Evolutionary conservation across 2,329 filamentous ascomycete genomes (phyloP), one percentile per base, ranked within the genome.

Genomic region (Chaetomium sp.): DNA sequence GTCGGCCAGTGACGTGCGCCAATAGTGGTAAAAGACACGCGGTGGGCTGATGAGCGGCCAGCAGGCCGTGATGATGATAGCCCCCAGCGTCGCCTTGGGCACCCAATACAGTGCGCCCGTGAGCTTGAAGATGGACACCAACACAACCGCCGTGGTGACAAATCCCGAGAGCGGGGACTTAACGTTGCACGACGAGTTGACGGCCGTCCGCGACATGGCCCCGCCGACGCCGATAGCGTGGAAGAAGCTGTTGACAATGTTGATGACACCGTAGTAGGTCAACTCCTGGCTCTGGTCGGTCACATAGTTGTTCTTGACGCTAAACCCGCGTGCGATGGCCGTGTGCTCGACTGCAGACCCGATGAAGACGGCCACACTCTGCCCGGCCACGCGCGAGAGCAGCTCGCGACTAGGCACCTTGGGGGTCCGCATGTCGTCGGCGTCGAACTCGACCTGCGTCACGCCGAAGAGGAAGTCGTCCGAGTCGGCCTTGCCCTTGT

Each of bases 21-120:
- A 87, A 69, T 82, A 86, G 11, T 74, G 72, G 67, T 84, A 84
- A 65, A 86, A 85, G 8, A 79, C 74, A 2, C 73, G 76, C 0
- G 82, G 77, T 0, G 80, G 76, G 0, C 79, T 79, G 45, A 86
- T 80, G 6, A 86, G 72, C 41, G 82, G 80, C 69, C 79, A 79
- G 0, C 86, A 81, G 5, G 83, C 83, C 57, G 79, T 82, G 61
- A 86, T 85, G 71, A 87, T 85, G 58, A 87, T 85, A 2, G 82
- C 84, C 0, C 84, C 78, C 1, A 87, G 73, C 0, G 81, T 84
- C 0, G 83, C 76, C 61, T 85, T 84, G 1, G 84, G 84, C n/a
- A 87, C 82, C 81, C 82, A 87, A 69, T 82, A 85, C 0, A 87
- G 73, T 0, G 80, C 78, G 0, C 78, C 79, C 0, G 79, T 79